Conservation (phyloP, 257 asterid species). For the Pogostemon cablin region DNA sequence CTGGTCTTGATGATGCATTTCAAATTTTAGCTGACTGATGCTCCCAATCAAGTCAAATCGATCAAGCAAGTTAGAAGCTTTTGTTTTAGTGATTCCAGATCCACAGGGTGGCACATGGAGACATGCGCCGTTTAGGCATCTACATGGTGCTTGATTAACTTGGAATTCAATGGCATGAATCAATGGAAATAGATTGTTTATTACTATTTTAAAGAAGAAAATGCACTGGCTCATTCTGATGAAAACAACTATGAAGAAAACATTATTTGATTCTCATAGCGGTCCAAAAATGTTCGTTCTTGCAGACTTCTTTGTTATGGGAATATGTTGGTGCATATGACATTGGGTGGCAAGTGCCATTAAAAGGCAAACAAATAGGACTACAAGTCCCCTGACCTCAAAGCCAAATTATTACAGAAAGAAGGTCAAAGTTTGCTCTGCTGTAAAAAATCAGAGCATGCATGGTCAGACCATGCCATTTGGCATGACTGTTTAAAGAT, state of each 20-base stretch:
- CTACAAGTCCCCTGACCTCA: too few species aligned
- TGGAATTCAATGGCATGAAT: not conserved
- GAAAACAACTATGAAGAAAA: too few species aligned
- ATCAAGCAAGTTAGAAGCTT: slow-evolving; percentile 3
- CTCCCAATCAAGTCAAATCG: slow-evolving; percentile 9
- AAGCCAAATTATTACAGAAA: too few species aligned
- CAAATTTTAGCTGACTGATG: slow-evolving; percentile 1
- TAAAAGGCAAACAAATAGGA: too few species aligned
- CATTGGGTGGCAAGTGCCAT: not conserved
- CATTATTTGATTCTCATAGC: not conserved
- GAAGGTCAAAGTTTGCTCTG: too few species aligned
- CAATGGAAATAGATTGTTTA: not conserved
- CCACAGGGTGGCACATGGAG: not conserved
- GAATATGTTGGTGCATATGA: not conserved
- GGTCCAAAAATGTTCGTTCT: not conserved
- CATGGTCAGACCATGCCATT: too few species aligned
- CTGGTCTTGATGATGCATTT: not conserved
- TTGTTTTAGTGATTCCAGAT: not conserved
- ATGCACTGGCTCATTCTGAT: not conserved
- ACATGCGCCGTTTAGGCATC: not conserved
- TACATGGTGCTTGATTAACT: not conserved
- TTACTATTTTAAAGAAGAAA: not conserved
- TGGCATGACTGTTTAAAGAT: too few species aligned
- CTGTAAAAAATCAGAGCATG: too few species aligned
- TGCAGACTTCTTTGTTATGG: not conserved